Percentiles rank a stretch among this genome's conserved stretches.
phyloP scores from a whole-genome alignment of 257 asterid genomes.

The Asclepias syriaca region DNA sequence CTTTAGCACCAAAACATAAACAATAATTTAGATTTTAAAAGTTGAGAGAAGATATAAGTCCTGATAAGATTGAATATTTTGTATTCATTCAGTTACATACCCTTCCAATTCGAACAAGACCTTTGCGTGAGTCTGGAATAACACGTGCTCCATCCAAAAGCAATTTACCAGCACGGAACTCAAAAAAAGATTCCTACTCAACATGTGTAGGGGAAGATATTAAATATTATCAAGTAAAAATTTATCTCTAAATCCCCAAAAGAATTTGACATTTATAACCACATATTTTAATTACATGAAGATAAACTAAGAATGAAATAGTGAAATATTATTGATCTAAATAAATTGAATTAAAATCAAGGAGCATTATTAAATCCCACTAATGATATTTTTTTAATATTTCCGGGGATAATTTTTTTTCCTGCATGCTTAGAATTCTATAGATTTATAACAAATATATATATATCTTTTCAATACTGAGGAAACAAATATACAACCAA shows the following conservation, averaged over 20 bases:
- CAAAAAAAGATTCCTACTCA: constrained; percentile 62
- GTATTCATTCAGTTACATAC: constrained; percentile 33
- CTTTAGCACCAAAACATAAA: background rate
- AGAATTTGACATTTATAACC: background rate
- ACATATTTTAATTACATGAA: background rate
- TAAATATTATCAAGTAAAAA: constrained; percentile 3
- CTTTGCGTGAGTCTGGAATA: constrained; percentile 83
- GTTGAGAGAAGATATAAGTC: constrained; percentile 7
- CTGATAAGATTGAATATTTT: background rate
- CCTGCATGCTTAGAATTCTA: background rate
- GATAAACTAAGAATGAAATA: background rate
- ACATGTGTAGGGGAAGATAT: constrained; percentile 9
- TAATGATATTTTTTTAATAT: background rate
- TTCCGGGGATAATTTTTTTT: background rate
- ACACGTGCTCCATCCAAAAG: constrained; percentile 73
- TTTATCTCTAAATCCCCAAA: background rate
- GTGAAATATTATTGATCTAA: background rate
- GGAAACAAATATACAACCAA: background rate
- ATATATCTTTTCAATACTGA: background rate
- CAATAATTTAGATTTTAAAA: background rate
- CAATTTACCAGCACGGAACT: constrained; percentile 99
- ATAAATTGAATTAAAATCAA: background rate
- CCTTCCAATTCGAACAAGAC: constrained; percentile 87
- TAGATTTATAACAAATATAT: background rate
- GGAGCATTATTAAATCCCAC: background rate